Percentiles rank a stretch among this genome's conserved stretches.
phyloP scores from a whole-genome alignment of 1,284 basidiomycete genomes.

The Microbotryum scabiosae region DNA sequence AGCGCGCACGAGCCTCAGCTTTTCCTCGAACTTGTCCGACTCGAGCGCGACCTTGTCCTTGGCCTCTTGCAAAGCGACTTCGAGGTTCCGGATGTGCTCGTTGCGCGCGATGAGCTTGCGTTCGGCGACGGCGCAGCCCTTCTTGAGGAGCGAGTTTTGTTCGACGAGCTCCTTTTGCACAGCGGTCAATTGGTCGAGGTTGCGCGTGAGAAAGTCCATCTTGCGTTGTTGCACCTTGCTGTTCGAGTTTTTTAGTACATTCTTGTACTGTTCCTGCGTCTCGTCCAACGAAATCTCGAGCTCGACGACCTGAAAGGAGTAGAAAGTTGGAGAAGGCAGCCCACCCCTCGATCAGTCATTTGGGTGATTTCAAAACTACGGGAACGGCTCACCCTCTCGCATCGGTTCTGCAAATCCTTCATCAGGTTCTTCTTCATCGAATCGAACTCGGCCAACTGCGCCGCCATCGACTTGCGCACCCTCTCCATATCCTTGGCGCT shows the following conservation, averaged over 20 bases:
- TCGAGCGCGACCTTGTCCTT: conserved; percentile 82
- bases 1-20: conserved; percentile 83
- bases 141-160: conserved; percentile 95
- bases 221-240: conserved; percentile 98
- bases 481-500: conserved; percentile 95
- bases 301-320: conserved; percentile 72
- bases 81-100: conserved; percentile 93
- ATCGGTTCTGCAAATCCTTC: conserved; percentile 97
- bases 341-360: conserved; percentile 8
- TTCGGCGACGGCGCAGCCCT: conserved; percentile 93
- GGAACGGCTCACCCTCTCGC: conserved; percentile 71
- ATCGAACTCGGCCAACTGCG: conserved; percentile 96
- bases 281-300: conserved; percentile 98
- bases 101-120: conserved; percentile 91
- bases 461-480: conserved; percentile 90
- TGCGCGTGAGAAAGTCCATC: conserved; percentile 97
- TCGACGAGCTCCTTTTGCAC: conserved; percentile 99
- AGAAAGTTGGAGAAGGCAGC: not conserved
- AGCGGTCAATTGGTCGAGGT: conserved; percentile 86
- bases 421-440: conserved; percentile 97
- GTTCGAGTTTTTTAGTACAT: conserved; percentile 94
- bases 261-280: conserved; percentile 98
- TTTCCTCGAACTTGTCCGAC: conserved; percentile 91
- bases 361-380: conserved; percentile 12
- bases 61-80: conserved; percentile 82